A percentile compares a stretch with the other conserved stretches of the same genome.
phyloP scores from a whole-genome alignment of 331 rosid species.

The Cucumis variabilis region DNA sequence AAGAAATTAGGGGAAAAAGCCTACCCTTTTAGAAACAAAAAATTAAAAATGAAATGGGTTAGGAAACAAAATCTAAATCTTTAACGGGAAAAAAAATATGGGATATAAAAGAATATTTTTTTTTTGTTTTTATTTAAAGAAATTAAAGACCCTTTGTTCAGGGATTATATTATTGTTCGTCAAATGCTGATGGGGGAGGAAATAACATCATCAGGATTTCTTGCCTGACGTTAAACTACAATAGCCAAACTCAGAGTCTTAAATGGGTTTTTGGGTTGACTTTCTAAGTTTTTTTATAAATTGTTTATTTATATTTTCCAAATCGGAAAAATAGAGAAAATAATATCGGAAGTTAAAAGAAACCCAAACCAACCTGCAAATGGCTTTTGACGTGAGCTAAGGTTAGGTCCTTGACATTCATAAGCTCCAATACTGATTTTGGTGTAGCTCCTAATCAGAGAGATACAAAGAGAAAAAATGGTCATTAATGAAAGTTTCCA shows the following conservation, averaged over 20 bases:
- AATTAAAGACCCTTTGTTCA: no score
- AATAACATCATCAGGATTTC: not conserved
- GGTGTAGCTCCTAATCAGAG: constrained; percentile 24
- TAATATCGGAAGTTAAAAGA: not conserved
- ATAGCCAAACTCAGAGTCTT: not conserved
- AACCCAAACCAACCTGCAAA: constrained; percentile 14
- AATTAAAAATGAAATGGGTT: no score
- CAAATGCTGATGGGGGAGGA: not conserved
- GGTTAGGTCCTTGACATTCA: constrained; percentile 27
- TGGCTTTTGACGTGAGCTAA: constrained; percentile 24
- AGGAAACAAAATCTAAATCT: no score
- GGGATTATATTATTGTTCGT: no score
- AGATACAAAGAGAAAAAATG: not conserved
- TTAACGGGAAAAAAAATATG: not conserved
- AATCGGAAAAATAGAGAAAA: not conserved
- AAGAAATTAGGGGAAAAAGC: no score
- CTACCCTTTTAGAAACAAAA: no score
- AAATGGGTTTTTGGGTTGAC: not conserved
- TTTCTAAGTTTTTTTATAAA: not conserved
- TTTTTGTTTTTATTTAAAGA: not conserved
- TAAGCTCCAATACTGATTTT: constrained; percentile 20
- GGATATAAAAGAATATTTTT: not conserved
- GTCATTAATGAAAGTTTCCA: not conserved
- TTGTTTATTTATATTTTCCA: no score
- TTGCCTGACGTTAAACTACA: not conserved